Conservation (phyloP, 2,329 filamentous ascomycete species). For the Purpureocillium lavendulum region DNA sequence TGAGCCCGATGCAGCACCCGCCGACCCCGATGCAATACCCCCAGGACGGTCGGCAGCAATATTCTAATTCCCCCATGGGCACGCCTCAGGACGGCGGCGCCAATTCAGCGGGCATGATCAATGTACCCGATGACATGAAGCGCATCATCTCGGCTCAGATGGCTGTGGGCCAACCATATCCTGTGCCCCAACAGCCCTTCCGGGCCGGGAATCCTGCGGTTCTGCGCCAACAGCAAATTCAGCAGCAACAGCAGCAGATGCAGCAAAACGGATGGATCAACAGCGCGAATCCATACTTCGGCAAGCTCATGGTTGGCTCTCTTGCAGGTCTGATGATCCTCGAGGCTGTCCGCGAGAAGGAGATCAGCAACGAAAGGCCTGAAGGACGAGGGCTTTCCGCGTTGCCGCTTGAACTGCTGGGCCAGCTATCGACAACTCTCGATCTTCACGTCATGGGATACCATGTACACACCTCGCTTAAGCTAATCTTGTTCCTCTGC, state of each 20-base stretch:
- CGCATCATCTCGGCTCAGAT: constrained; percentile 51
- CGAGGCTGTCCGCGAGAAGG: constrained; percentile 64
- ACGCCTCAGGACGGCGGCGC: constrained; percentile 31
- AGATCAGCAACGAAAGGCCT: constrained; percentile 54
- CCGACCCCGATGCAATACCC: constrained; percentile 44
- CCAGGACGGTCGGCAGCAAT: constrained; percentile 32
- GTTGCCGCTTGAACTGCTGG: constrained; percentile 51
- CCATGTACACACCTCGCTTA: constrained; percentile 43
- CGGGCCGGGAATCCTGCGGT: constrained; percentile 32
- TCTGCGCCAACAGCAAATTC: constrained; percentile 48
- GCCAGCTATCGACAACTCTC: constrained; percentile 35
- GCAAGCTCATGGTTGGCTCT: constrained; percentile 87
- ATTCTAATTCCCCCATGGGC: constrained; percentile 34
- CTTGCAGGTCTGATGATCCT: constrained; percentile 87
- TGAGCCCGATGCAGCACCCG: constrained; percentile 45
- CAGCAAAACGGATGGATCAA: constrained; percentile 47
- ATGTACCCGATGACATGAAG: constrained; percentile 59
- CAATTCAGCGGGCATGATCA: constrained; percentile 49
- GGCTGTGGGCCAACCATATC: constrained; percentile 46
- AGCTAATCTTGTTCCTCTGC: constrained; percentile 43
- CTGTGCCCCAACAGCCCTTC: constrained; percentile 38
- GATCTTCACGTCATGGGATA: constrained; percentile 48
- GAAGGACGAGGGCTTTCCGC: constrained; percentile 60
- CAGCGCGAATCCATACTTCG: constrained; percentile 46
- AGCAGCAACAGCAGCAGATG: constrained; percentile 40